Conservation (phyloP, 208 protist genomes). For the Crithidia bombi region DNA sequence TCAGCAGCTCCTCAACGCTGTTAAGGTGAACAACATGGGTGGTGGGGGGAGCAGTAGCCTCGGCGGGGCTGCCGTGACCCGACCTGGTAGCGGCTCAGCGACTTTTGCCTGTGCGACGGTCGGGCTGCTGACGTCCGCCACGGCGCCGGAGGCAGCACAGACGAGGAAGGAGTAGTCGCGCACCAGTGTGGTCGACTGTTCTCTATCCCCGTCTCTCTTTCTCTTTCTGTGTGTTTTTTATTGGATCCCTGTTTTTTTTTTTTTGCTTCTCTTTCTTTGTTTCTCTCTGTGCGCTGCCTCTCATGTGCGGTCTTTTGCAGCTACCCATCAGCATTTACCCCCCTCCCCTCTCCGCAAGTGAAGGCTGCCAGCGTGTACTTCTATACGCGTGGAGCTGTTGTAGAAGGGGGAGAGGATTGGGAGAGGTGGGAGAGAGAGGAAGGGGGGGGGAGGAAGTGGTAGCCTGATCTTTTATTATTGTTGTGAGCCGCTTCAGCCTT, state of each 20-base stretch:
- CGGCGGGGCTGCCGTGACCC: background rate
- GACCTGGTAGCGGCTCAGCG: background rate
- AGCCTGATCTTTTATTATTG: no score
- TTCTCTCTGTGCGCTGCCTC: background rate
- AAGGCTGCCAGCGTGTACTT: background rate
- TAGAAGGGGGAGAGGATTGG: no score
- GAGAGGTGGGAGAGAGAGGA: no score
- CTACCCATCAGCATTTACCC: no score
- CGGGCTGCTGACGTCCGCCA: constrained; percentile 4
- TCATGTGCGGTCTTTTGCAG: background rate
- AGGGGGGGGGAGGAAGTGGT: no score
- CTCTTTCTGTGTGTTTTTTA: constrained; percentile 18
- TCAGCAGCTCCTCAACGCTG: background rate
- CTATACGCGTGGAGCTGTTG: no score
- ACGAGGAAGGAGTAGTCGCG: constrained; percentile 11
- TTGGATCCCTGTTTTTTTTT: constrained; percentile 12
- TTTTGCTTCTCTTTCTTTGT: background rate
- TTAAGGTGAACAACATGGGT: background rate
- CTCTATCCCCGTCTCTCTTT: constrained; percentile 6
- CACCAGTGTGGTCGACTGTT: no score
- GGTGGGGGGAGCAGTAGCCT: background rate
- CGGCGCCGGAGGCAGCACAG: constrained; percentile 22
- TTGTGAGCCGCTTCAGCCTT: no score
- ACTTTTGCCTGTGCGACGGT: constrained; percentile 19
- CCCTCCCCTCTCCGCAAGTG: no score